Percentiles rank a stretch among this genome's conserved stretches.
Conservation (phyloP, 768 basidiomycete species). For the Xanthoconium purpureum region DNA sequence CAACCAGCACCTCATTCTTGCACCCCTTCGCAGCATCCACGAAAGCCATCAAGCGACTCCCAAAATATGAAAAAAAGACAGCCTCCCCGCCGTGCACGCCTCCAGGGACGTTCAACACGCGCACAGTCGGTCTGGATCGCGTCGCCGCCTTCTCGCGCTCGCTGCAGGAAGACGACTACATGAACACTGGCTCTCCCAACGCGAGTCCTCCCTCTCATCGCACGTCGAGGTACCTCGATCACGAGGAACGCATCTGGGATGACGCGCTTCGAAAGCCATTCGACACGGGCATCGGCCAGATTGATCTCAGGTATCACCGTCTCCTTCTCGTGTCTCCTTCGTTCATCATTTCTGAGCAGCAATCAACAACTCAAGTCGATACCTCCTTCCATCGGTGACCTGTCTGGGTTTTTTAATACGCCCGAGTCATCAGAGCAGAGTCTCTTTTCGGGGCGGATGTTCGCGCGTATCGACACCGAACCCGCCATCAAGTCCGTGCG, state of each 20-base stretch:
- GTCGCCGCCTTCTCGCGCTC: slow-evolving; percentile 15
- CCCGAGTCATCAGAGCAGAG: slow-evolving; percentile 34
- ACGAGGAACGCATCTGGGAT: slow-evolving; percentile 46
- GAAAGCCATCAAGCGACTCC: slow-evolving; percentile 42
- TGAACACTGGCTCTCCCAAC: slow-evolving; percentile 9
- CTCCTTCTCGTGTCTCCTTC: slow-evolving; percentile 5
- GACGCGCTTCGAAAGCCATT: slow-evolving; percentile 42
- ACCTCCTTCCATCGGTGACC: slow-evolving; percentile 44
- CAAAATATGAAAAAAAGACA: slow-evolving; percentile 43
- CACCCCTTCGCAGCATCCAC: slow-evolving; percentile 63
- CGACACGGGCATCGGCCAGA: slow-evolving; percentile 45
- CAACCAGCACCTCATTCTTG: slow-evolving; percentile 8
- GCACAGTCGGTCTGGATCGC: slow-evolving; percentile 14
- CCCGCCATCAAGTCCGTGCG: slow-evolving; percentile 25
- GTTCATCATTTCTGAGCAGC: slow-evolving; percentile 28
- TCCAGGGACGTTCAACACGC: slow-evolving; percentile 16
- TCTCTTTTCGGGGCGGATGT: slow-evolving; percentile 22
- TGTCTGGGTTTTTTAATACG: slow-evolving; percentile 46
- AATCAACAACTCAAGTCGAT: slow-evolving; percentile 45
- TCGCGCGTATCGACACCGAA: slow-evolving; percentile 37
- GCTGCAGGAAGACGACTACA: slow-evolving; percentile 26
- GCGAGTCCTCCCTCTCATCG: slow-evolving; percentile 8
- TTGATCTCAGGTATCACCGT: slow-evolving; percentile 52
- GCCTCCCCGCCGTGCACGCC: slow-evolving; percentile 22
- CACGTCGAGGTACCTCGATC: slow-evolving; percentile 23